Evolutionary conservation across 345 rosid genomes (phyloP), one percentile per base, ranked within the genome.

Genomic region (Raphanus sativus): DNA sequence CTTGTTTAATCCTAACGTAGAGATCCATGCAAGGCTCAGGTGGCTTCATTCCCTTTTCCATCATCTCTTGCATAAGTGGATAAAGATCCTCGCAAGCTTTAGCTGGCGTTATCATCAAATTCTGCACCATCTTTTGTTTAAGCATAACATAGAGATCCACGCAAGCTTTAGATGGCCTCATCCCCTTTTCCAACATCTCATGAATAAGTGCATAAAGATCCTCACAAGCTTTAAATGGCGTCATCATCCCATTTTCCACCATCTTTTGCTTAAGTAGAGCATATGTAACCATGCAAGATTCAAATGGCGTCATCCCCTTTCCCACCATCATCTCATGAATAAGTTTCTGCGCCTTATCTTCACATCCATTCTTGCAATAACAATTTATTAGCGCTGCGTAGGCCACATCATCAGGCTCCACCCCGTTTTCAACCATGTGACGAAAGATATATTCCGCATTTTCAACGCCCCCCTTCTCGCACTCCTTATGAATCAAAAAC

Each of bases 351-450:
- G 85, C 94, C 75, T 74, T 82, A 58, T 2, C 2, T 17, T 8
- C 67, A 67, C 0, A 59, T 13, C 34, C 66, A 42, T 59, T 30
- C 73, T 32, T 60, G 26, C 71, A 83, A 67, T 71, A 82, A 50
- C 87, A 81, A 50, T 77, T 78, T 62, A 93, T 76, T 56, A 91
- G 90, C 71, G 88, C 81, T 6, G 87, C 83, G 77, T 86, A 93
- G n/a, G 90, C 75, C 7, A 78, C 86, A 42, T 13, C 74, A 85
- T 93, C 92, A 34, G 90, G 95, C 73, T 81, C 72, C 63, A 89
- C 50, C 32, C 91, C 95, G 71, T 58, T 79, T 30, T 81, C 79
- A 73, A 81, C 77, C 85, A 93, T 87, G 70, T 85, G 77, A 77
- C 82, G 17, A 56, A 86, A 86, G 29, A 87, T 75, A 13, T 28